Evolutionary conservation across 148 eudicot genomes (phyloP), one percentile per base, ranked within the genome.

Genomic region (Vaccinium macrocarpon): DNA sequence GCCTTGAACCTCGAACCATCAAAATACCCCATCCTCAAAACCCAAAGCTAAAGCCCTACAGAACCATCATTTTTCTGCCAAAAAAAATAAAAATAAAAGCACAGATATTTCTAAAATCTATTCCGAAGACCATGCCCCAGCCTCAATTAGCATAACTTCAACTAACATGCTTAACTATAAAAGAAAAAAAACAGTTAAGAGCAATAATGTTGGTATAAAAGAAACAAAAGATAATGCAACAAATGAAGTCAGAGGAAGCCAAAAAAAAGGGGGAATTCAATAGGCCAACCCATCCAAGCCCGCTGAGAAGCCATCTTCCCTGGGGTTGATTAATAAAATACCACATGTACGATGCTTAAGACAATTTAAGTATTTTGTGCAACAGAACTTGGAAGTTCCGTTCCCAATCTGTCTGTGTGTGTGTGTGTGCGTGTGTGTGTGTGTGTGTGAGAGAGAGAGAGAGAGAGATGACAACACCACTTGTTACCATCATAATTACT

Each of bases 301-400:
- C 46, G 21, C 46, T 32, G 27, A 80, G 29, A 35, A 80, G 71
- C 82, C 71, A 11, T 80, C 48, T 21, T 81, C 82, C 51, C 25
- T 23, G 35, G 46, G 46, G 72, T 59, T 62, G 32, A n/a, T 81
- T 66, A 35, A 23, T 53, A 48, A 81, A 64, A 53, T 8, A 21
- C 49, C 1, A 3, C 61, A 77, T 25, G n/a, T 11, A 16, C 13
- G 10, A 73, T 1, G 48, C 18, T 73, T 12, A 77, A 5, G 38
- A 25, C 38, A 16, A 50, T 51, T 4, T 51, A 51, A 25, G 29
- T 9, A 56, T 11, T 50, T 49, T n/a, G 2, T 62, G 68, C 27
- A n/a, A 62, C 32, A 32, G 32, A 32, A 32, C 32, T 32, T 32
- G 32, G 76, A 3, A n/a, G n/a, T n/a, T n/a, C n/a, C n/a, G n/a